Percentiles rank a stretch among this genome's conserved stretches.
phyloP scores from a whole-genome alignment of 345 rosid genomes.

The Excoecaria agallocha region DNA sequence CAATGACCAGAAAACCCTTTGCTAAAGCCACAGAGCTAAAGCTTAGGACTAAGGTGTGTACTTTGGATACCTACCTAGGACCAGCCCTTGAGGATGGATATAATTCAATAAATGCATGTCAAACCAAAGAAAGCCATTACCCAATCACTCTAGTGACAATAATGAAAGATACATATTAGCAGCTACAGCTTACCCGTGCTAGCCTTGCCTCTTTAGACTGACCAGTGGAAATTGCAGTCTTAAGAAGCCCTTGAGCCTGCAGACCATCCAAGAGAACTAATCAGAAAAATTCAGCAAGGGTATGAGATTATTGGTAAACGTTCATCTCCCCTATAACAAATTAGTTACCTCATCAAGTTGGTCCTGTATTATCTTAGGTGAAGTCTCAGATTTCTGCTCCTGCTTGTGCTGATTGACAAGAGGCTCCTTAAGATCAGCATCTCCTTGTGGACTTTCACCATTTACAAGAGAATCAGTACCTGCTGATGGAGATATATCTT shows the following conservation, averaged over 20 bases:
- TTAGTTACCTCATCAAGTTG: constrained; percentile 87
- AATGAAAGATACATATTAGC: not conserved
- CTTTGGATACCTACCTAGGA: not conserved
- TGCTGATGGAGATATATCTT: constrained; percentile 42
- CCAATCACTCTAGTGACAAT: not conserved
- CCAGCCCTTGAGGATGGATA: not conserved
- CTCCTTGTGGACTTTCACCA: constrained; percentile 34
- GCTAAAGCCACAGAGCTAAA: not conserved
- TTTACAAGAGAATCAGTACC: constrained; percentile 33
- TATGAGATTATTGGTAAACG: constrained; percentile 7
- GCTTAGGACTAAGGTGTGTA: not conserved
- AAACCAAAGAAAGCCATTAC: not conserved
- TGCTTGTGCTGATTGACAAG: constrained; percentile 40
- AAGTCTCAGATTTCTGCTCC: constrained; percentile 41
- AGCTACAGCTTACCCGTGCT: constrained; percentile 72
- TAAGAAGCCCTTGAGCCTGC: constrained; percentile 94
- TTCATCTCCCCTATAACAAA: constrained; percentile 16
- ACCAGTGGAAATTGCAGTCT: constrained; percentile 77
- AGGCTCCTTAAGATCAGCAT: constrained; percentile 42
- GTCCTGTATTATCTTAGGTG: constrained; percentile 58
- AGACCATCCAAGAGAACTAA: constrained; percentile 29
- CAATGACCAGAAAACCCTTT: not conserved
- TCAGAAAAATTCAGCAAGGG: constrained; percentile 16
- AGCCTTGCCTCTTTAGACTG: constrained; percentile 97
- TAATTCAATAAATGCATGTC: not conserved